phyloP scores from a whole-genome alignment of 768 basidiomycete genomes.

The Fibroporia radiculosa region DNA sequence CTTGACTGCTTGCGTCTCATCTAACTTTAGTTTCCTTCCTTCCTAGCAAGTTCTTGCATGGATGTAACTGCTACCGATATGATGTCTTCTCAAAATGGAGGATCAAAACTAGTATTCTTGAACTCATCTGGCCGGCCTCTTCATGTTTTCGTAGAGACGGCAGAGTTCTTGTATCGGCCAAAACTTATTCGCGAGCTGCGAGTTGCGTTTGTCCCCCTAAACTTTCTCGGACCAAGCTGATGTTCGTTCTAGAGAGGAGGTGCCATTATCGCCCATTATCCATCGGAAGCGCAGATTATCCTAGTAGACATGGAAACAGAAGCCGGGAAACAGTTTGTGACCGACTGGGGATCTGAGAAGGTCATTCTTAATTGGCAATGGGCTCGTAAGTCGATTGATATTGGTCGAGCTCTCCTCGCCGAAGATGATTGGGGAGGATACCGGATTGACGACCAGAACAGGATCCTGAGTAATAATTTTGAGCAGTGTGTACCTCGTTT shows the following conservation, averaged over 20 bases:
- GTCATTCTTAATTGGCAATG: slow-evolving; percentile 47
- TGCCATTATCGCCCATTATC: slow-evolving; percentile 42
- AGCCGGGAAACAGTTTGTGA: slow-evolving; percentile 50
- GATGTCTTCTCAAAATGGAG: no score
- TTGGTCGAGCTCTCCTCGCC: slow-evolving; percentile 36
- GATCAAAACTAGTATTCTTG: slow-evolving; percentile 34
- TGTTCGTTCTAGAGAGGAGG: slow-evolving; percentile 40
- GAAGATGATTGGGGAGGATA: slow-evolving; percentile 28
- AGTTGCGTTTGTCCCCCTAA: slow-evolving; percentile 7
- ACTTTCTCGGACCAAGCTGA: neutral
- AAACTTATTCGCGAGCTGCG: slow-evolving; percentile 35
- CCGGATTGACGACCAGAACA: neutral
- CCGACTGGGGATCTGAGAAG: slow-evolving; percentile 51
- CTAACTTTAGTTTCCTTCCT: no score
- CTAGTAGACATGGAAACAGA: slow-evolving; percentile 46
- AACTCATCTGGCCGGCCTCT: slow-evolving; percentile 35
- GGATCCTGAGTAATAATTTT: slow-evolving; percentile 8
- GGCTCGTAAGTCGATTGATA: slow-evolving; percentile 39
- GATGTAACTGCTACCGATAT: no score
- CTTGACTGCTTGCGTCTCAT: no score
- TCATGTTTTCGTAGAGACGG: slow-evolving; percentile 50
- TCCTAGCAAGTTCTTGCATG: no score
- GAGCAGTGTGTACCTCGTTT: slow-evolving; percentile 37
- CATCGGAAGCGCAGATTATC: slow-evolving; percentile 47
- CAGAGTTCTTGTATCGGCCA: slow-evolving; percentile 40